phyloP scores from a whole-genome alignment of 305 asterid genomes.

The Solanum hybrid region DNA sequence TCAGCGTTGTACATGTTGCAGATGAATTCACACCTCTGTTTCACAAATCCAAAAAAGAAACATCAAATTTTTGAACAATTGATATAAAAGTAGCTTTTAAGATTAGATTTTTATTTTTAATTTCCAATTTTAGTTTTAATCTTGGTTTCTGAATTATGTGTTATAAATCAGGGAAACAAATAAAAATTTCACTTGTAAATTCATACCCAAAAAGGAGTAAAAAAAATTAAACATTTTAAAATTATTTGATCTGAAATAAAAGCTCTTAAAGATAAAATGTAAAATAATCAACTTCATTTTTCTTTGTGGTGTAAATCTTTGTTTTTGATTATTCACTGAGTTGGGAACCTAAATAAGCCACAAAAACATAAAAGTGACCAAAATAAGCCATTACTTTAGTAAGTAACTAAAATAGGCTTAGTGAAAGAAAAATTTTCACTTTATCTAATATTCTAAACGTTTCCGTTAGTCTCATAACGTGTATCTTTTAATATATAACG shows the following conservation, averaged over 20 bases:
- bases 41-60: background rate
- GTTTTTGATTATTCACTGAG: background rate
- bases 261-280: background rate
- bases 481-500: no score
- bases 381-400: no score
- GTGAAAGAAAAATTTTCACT: no score
- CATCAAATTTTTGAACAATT: background rate
- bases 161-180: background rate
- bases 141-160: background rate
- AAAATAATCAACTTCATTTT: background rate
- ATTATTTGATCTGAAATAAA: background rate
- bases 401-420: no score
- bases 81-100: background rate
- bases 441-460: no score
- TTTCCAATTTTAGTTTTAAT: background rate
- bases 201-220: background rate
- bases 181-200: background rate
- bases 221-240: background rate
- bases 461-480: no score
- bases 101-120: background rate
- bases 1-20: constrained; percentile 44
- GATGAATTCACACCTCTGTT: constrained; percentile 26
- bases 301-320: background rate
- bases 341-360: no score
- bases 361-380: no score